Evolutionary conservation across 805 yeast species (phyloP).

Genomic region (Metschnikowia sp.): DNA sequence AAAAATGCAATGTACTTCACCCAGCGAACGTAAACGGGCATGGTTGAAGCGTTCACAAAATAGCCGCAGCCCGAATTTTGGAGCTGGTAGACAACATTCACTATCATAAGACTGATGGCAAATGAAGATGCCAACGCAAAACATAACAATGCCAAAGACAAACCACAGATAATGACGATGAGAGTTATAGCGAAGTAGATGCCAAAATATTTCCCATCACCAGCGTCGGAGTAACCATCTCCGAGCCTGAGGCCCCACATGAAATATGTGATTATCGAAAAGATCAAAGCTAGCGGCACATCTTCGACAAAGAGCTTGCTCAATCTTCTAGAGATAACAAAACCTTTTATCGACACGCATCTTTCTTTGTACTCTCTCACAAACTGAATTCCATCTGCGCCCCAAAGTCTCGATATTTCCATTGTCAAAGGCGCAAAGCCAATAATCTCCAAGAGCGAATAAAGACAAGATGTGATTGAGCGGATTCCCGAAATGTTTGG

Average conservation of each 20-base stretch:
- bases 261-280: slow-evolving; percentile 62
- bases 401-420: slow-evolving; percentile 40
- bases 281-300: slow-evolving; percentile 55
- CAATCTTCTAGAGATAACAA: slow-evolving; percentile 59
- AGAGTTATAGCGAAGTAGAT: slow-evolving; percentile 58
- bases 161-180: slow-evolving; percentile 53
- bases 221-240: slow-evolving; percentile 5
- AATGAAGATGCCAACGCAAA: slow-evolving; percentile 61
- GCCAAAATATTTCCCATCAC: slow-evolving; percentile 42
- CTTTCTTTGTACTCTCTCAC: slow-evolving; percentile 67
- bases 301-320: slow-evolving; percentile 70
- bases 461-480: slow-evolving; percentile 42
- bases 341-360: slow-evolving; percentile 64
- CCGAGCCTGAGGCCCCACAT: slow-evolving; percentile 65
- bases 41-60: slow-evolving; percentile 64
- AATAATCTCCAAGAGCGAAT: slow-evolving; percentile 36
- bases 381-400: slow-evolving; percentile 34
- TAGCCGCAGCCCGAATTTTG: slow-evolving; percentile 81
- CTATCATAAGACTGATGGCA: slow-evolving; percentile 56
- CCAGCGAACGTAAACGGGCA: slow-evolving; percentile 90
- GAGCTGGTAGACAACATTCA: slow-evolving; percentile 62
- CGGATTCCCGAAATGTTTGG: slow-evolving; percentile 62
- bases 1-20: slow-evolving; percentile 69
- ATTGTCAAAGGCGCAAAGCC: slow-evolving; percentile 40
- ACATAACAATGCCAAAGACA: slow-evolving; percentile 50